phyloP scores from a whole-genome alignment of 768 basidiomycete genomes.

The Phanerodontia chrysosporium region DNA sequence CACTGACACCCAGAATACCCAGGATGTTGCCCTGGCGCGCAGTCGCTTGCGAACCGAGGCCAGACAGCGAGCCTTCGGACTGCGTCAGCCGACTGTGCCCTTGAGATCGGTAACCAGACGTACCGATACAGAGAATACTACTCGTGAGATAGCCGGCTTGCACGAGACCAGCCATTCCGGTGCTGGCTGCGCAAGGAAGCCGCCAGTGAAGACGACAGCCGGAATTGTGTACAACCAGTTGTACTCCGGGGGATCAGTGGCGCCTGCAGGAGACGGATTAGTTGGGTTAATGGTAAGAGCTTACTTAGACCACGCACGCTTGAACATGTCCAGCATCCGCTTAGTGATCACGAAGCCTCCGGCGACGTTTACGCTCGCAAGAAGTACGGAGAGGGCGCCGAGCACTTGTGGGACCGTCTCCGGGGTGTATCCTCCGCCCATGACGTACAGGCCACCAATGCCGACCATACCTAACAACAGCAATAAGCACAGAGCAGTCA shows the following conservation, averaged over 20 bases:
- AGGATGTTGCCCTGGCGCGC: constrained; percentile 86
- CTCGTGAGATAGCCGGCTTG: constrained; percentile 86
- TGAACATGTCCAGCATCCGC: constrained; percentile 92
- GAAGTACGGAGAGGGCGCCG: constrained; percentile 78
- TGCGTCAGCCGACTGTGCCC: background rate
- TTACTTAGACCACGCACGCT: constrained; percentile 65
- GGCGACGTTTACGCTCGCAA: constrained; percentile 84
- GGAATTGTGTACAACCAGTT: constrained; percentile 79
- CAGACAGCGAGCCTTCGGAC: constrained; percentile 65
- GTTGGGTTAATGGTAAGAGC: no score
- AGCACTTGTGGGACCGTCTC: constrained; percentile 76
- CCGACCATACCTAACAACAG: constrained; percentile 60
- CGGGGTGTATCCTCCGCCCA: constrained; percentile 85
- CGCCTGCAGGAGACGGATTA: constrained; percentile 31
- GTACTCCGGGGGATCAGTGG: constrained; percentile 85
- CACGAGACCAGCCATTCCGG: constrained; percentile 81
- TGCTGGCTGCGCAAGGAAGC: constrained; percentile 76
- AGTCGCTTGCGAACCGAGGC: constrained; percentile 73
- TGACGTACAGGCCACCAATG: constrained; percentile 82
- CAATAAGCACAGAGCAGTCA: background rate
- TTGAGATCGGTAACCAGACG: constrained; percentile 21
- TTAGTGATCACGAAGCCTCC: constrained; percentile 89
- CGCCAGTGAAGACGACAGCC: constrained; percentile 77
- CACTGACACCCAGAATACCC: constrained; percentile 75
- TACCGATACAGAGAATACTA: constrained; percentile 80